Evolutionary conservation across 2,329 filamentous ascomycete genomes (phyloP).

Genomic region (Leptographium lundbergii): DNA sequence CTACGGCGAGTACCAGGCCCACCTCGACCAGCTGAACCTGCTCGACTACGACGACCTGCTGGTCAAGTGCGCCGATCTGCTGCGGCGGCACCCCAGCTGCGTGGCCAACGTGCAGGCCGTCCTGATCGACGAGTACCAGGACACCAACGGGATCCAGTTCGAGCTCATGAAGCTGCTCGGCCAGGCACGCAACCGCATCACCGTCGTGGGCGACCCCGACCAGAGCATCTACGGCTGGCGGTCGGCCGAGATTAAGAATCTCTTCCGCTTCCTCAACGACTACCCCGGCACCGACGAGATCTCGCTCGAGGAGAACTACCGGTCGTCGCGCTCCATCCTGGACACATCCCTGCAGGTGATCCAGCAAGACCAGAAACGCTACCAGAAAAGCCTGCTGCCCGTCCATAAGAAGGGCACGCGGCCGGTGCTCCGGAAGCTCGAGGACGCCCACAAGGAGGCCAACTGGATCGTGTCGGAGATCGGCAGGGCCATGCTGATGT

Average conservation of each 20-base stretch:
- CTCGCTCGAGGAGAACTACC: constrained; percentile 85
- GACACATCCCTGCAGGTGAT: constrained; percentile 73
- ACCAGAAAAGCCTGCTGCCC: constrained; percentile 65
- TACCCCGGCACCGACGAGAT: constrained; percentile 72
- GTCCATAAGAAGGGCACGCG: constrained; percentile 69
- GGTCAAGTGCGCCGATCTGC: constrained; percentile 66
- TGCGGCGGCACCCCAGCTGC: constrained; percentile 61
- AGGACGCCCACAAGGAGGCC: constrained; percentile 59
- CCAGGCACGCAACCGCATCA: constrained; percentile 60
- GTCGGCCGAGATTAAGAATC: constrained; percentile 81
- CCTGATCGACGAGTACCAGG: constrained; percentile 93
- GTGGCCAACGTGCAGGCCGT: constrained; percentile 85
- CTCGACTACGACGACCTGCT: constrained; percentile 93
- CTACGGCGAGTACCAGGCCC: constrained; percentile 66
- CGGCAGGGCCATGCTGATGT: constrained; percentile 54
- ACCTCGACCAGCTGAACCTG: constrained; percentile 63
- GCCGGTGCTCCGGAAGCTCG: constrained; percentile 68
- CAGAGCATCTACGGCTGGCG: constrained; percentile 97
- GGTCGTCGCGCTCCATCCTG: constrained; percentile 78
- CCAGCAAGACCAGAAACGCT: constrained; percentile 72
- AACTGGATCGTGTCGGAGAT: constrained; percentile 85
- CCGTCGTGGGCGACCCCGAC: constrained; percentile 90
- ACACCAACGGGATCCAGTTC: constrained; percentile 91
- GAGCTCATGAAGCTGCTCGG: constrained; percentile 86
- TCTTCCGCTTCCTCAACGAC: constrained; percentile 62